Conservation (phyloP, 1,284 basidiomycete species). For the Phylloporus sp. region DNA sequence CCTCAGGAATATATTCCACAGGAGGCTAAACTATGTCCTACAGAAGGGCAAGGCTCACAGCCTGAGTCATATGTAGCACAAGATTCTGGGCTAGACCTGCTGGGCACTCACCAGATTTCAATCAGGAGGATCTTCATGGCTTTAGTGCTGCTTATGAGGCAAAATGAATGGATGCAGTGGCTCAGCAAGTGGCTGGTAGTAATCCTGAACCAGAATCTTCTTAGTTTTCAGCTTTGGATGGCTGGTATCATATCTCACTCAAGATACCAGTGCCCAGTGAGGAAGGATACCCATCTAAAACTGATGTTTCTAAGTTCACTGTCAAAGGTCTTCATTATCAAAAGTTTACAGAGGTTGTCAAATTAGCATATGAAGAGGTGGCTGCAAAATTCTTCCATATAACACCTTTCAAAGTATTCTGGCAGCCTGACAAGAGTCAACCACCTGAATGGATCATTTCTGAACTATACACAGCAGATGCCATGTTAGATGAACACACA, state of each 20-base stretch:
- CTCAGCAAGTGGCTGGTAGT: neutral
- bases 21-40: no score
- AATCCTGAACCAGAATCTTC: neutral
- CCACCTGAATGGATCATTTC: slow-evolving; percentile 27
- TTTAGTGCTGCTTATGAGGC: slow-evolving; percentile 22
- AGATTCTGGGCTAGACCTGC: no score
- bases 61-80: no score
- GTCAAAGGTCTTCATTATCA: slow-evolving; percentile 20
- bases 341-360: slow-evolving; percentile 21
- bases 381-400: slow-evolving; percentile 23
- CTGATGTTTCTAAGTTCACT: slow-evolving; percentile 11
- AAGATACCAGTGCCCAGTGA: slow-evolving; percentile 28
- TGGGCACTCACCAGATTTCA: no score
- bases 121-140: neutral
- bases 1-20: no score
- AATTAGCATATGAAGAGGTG: slow-evolving; percentile 15
- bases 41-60: no score
- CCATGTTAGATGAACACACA: slow-evolving; percentile 34
- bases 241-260: slow-evolving; percentile 20
- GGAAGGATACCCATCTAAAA: neutral
- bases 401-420: slow-evolving; percentile 30
- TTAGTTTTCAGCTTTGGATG: slow-evolving; percentile 13
- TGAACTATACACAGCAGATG: slow-evolving; percentile 39
- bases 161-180: slow-evolving; percentile 16
- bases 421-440: slow-evolving; percentile 8